Conservation (phyloP, 2,329 filamentous ascomycete species). For the Fusarium sp. region DNA sequence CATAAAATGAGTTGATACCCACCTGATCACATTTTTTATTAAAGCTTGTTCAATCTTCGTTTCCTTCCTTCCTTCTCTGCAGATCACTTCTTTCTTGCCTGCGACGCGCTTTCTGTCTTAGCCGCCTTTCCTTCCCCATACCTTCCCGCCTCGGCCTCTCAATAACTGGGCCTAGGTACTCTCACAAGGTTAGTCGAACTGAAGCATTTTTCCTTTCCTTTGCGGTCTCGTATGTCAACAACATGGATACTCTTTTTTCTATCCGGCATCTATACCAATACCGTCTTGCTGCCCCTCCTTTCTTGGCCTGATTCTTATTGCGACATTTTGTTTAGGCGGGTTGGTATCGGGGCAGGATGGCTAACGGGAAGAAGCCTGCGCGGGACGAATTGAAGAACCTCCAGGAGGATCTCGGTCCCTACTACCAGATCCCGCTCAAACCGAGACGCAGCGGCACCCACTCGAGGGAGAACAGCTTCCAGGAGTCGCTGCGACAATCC, state of each 20-base stretch:
- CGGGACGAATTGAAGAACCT: conserved; percentile 49
- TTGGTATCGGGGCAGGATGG: conserved; percentile 46
- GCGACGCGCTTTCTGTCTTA: conserved; percentile 32
- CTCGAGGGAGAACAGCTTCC: conserved; percentile 38
- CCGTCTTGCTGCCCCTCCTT: conserved; percentile 29
- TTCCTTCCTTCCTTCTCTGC: conserved; percentile 3
- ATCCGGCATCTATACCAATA: conserved; percentile 1
- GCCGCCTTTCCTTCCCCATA: conserved; percentile 38
- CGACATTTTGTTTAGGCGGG: conserved; percentile 44
- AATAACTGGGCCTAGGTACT: conserved; percentile 28
- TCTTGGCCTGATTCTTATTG: conserved; percentile 45
- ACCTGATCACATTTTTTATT: neutral
- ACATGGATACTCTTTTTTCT: neutral
- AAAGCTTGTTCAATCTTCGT: neutral
- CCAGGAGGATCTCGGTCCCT: conserved; percentile 48
- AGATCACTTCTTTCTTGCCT: conserved; percentile 29
- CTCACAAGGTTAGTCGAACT: conserved; percentile 30
- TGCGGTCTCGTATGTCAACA: neutral
- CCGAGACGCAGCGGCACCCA: conserved; percentile 38
- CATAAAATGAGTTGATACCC: conserved; percentile 29
- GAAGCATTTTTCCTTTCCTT: neutral
- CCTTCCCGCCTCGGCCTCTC: conserved; percentile 36
- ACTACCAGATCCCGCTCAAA: conserved; percentile 43
- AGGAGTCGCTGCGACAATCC: conserved; percentile 35
- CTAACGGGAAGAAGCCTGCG: conserved; percentile 48